A percentile compares a stretch with the other conserved stretches of the same genome.
These are phyloP conservation scores for Apiospora rasikravindrae DNA, from an alignment of 2,329 filamentous ascomycete genomes.

Conservation along the genomic window DNA sequence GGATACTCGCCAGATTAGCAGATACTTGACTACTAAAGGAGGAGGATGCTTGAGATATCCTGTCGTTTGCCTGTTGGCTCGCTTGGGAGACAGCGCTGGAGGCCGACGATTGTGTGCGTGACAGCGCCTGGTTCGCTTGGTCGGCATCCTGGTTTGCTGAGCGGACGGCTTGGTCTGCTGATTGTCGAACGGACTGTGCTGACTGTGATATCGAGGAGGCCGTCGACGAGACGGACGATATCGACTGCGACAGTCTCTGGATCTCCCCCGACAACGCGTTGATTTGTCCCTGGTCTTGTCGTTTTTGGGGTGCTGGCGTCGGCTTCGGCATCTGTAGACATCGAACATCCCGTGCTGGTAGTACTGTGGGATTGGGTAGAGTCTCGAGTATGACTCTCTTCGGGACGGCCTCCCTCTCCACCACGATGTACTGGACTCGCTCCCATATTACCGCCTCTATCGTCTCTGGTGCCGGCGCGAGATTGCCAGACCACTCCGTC, in stretches of 20 bases:
- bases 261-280: constrained; percentile 38
- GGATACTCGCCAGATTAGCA: constrained; percentile 32
- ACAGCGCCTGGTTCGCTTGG: constrained; percentile 35
- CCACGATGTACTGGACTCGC: constrained; percentile 28
- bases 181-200: constrained; percentile 36
- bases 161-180: constrained; percentile 36
- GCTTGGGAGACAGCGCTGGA: constrained; percentile 36
- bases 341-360: constrained; percentile 30
- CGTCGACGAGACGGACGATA: constrained; percentile 38
- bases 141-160: constrained; percentile 36
- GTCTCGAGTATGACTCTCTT: constrained; percentile 28
- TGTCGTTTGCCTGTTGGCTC: constrained; percentile 32
- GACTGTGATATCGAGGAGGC: constrained; percentile 38
- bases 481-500: not conserved
- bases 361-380: constrained; percentile 24
- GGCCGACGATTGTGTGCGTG: constrained; percentile 37
- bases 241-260: constrained; percentile 36
- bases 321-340: constrained; percentile 30
- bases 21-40: constrained; percentile 39
- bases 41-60: constrained; percentile 32
- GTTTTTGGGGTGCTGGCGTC: constrained; percentile 33
- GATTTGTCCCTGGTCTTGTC: constrained; percentile 37
- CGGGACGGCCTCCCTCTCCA: constrained; percentile 23
- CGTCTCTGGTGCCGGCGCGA: constrained; percentile 19
- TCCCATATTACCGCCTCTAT: constrained; percentile 27